phyloP scores from a whole-genome alignment of 139 green algal genomes.

The Coelastrella sp. region DNA sequence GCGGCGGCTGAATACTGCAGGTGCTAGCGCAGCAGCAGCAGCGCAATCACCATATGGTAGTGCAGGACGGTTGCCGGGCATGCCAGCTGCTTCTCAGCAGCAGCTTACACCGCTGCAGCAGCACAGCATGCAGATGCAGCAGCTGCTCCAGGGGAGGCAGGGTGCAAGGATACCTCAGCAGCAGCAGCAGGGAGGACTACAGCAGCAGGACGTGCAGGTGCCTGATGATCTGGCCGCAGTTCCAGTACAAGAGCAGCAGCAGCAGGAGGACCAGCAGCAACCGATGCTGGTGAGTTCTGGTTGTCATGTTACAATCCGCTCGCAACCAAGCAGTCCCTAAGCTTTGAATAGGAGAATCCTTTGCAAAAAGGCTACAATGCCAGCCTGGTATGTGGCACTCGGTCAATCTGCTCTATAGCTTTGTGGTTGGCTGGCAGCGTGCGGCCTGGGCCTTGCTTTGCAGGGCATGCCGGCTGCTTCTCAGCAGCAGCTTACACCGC shows the following conservation, averaged over 20 bases:
- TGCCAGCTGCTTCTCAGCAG: neutral
- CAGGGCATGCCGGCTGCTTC: neutral
- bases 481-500: neutral
- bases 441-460: neutral
- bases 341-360: too few relatives aligned
- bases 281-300: neutral
- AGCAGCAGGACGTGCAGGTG: neutral
- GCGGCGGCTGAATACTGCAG: neutral
- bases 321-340: neutral
- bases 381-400: too few relatives aligned
- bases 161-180: neutral
- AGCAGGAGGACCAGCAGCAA: neutral
- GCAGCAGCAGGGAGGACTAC: neutral
- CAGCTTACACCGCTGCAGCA: neutral
- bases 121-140: neutral
- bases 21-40: neutral
- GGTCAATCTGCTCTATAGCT: too few relatives aligned
- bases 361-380: too few relatives aligned
- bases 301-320: too few relatives aligned
- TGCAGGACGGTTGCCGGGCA: neutral
- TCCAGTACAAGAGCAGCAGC: too few relatives aligned
- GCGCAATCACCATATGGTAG: neutral
- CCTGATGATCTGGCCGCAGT: too few relatives aligned
- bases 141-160: neutral
- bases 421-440: too few relatives aligned